Evolutionary conservation across 108 stramenopile genomes (phyloP).

Genomic region (Parietichytrium sp.): DNA sequence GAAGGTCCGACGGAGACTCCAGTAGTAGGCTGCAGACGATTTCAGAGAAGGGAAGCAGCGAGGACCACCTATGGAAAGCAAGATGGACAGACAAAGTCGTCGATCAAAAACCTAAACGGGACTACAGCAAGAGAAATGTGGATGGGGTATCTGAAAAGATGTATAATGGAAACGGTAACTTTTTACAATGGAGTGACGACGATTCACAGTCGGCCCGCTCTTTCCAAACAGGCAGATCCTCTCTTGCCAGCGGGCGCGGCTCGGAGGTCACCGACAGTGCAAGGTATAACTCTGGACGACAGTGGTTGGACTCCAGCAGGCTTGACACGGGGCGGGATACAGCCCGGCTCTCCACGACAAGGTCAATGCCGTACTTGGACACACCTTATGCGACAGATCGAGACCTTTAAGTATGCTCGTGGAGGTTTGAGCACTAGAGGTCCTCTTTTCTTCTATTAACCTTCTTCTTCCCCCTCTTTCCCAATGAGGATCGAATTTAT

Average conservation of each 20-base stretch:
- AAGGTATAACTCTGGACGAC: neutral
- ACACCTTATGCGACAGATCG: neutral
- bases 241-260: too few species aligned
- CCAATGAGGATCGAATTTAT: neutral
- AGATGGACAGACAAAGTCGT: conserved; percentile 21
- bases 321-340: neutral
- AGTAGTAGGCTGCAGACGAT: neutral
- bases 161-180: neutral
- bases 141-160: neutral
- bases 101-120: neutral
- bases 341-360: neutral
- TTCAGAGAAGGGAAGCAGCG: neutral
- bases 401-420: neutral
- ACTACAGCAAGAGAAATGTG: neutral
- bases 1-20: neutral
- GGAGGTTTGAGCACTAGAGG: neutral
- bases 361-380: neutral
- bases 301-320: neutral
- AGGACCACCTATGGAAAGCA: conserved; percentile 22
- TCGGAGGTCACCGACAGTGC: neutral
- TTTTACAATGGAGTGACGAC: neutral
- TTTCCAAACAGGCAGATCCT: neutral
- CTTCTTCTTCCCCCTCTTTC: too few species aligned
- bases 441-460: too few species aligned
- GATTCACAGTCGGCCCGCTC: neutral